These are phyloP conservation scores for Penicillium sp. DNA, from an alignment of 2,329 filamentous ascomycete genomes.

Conservation along the genomic window DNA sequence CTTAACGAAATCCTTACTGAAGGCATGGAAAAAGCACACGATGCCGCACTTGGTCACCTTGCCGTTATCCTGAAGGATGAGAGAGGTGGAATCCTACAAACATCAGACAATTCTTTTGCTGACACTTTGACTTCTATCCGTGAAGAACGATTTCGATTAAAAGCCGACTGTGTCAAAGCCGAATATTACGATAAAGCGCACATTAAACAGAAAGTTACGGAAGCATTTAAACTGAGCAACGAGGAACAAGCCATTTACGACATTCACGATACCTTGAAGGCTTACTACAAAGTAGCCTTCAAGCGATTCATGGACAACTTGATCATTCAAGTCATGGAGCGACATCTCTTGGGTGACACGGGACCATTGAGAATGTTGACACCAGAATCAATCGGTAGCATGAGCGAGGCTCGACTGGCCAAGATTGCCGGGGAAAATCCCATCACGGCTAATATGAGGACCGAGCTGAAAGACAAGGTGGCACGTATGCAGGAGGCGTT, in stretches of 20 bases:
- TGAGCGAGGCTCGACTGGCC: conserved; percentile 48
- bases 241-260: conserved; percentile 34
- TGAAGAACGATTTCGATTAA: conserved; percentile 12
- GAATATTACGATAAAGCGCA: background rate
- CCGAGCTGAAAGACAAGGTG: conserved; percentile 43
- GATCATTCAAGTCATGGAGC: conserved; percentile 52
- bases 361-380: conserved; percentile 52
- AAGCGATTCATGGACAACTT: conserved; percentile 59
- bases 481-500: conserved; percentile 37
- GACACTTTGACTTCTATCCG: conserved; percentile 32
- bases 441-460: conserved; percentile 39
- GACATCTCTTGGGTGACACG: conserved; percentile 48
- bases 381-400: conserved; percentile 45
- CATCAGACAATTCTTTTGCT: conserved; percentile 50
- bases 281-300: conserved; percentile 41
- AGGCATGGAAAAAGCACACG: conserved; percentile 45
- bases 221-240: conserved; percentile 29
- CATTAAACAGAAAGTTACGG: conserved; percentile 6
- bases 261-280: conserved; percentile 4
- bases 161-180: too few relatives aligned
- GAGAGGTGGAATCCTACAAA: conserved; percentile 42
- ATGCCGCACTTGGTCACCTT: conserved; percentile 37
- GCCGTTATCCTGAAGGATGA: conserved; percentile 50
- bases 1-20: conserved; percentile 10
- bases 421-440: conserved; percentile 55